These are phyloP conservation scores for Leishmania tropica DNA, from an alignment of 208 protist species.

Conservation along the genomic window DNA sequence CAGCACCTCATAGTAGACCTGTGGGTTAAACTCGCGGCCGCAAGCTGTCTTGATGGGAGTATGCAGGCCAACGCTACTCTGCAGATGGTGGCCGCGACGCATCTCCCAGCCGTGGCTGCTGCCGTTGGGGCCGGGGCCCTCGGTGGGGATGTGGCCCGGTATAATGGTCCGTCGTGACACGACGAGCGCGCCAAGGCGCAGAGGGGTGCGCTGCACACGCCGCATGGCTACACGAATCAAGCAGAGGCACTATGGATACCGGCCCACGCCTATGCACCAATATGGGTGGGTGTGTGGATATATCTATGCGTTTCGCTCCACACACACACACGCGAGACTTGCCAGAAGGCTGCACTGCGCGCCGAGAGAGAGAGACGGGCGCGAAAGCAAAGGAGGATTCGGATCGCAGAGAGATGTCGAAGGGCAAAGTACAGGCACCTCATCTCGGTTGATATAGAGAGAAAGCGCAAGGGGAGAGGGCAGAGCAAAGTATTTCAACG, in stretches of 20 bases:
- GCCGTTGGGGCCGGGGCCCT: constrained; percentile 17
- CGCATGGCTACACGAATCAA: constrained; percentile 11
- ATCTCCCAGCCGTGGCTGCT: constrained; percentile 48
- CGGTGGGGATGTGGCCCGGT: constrained; percentile 60
- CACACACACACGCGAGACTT: background rate
- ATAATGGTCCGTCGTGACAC: constrained; percentile 34
- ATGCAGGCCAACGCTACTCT: constrained; percentile 76
- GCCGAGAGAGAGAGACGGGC: background rate
- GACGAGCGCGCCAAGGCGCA: constrained; percentile 9
- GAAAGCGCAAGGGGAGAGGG: background rate
- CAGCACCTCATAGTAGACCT: constrained; percentile 82
- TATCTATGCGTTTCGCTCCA: background rate
- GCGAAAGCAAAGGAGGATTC: background rate
- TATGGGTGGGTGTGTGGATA: background rate
- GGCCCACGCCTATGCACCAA: background rate
- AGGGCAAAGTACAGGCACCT: background rate
- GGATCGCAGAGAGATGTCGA: background rate
- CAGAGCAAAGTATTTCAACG: background rate
- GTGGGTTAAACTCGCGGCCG: constrained; percentile 78
- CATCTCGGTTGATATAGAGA: background rate
- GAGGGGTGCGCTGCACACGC: constrained; percentile 10
- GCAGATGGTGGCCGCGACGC: constrained; percentile 73
- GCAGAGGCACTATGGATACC: background rate
- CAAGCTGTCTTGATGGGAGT: constrained; percentile 71
- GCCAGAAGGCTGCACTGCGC: background rate